phyloP scores from a whole-genome alignment of 1,284 basidiomycete species.

The Gymnopus androsaceus region DNA sequence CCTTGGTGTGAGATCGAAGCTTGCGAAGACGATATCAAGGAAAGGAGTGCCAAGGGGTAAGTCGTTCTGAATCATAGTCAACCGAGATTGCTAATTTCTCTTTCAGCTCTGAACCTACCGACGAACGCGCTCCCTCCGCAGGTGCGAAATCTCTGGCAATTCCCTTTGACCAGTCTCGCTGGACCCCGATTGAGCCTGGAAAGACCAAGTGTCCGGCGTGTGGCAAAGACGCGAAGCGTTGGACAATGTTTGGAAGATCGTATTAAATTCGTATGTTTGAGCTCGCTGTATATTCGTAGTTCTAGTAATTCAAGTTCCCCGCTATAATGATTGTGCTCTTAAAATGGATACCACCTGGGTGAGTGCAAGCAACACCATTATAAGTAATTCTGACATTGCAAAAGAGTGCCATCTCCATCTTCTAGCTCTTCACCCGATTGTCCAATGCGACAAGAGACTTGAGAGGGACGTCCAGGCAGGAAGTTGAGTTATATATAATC shows the following conservation, averaged over 20 bases:
- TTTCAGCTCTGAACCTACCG: slow-evolving; percentile 77
- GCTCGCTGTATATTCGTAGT: not conserved
- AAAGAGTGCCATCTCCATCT: too few species aligned
- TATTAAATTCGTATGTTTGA: slow-evolving; percentile 45
- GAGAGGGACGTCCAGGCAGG: too few species aligned
- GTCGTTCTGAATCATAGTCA: slow-evolving; percentile 37
- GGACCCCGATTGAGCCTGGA: slow-evolving; percentile 73
- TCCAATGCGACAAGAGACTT: too few species aligned
- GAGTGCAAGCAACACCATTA: too few species aligned
- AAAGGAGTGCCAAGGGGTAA: slow-evolving; percentile 83
- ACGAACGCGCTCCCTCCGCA: slow-evolving; percentile 95
- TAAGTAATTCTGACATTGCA: not conserved
- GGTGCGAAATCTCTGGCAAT: slow-evolving; percentile 98
- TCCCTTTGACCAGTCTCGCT: slow-evolving; percentile 90
- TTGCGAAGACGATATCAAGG: slow-evolving; percentile 99
- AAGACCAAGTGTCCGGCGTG: slow-evolving; percentile 88
- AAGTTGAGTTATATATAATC: too few species aligned
- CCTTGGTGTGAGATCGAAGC: slow-evolving; percentile 96
- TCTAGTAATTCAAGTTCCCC: not conserved
- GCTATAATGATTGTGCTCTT: not conserved
- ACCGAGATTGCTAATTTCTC: not conserved
- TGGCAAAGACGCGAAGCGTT: slow-evolving; percentile 83
- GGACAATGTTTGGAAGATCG: slow-evolving; percentile 89
- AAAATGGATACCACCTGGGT: too few species aligned
- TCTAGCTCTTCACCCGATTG: too few species aligned